These are phyloP conservation scores for Bacterosira constricta DNA, from an alignment of 108 stramenopile species.

Conservation along the genomic window DNA sequence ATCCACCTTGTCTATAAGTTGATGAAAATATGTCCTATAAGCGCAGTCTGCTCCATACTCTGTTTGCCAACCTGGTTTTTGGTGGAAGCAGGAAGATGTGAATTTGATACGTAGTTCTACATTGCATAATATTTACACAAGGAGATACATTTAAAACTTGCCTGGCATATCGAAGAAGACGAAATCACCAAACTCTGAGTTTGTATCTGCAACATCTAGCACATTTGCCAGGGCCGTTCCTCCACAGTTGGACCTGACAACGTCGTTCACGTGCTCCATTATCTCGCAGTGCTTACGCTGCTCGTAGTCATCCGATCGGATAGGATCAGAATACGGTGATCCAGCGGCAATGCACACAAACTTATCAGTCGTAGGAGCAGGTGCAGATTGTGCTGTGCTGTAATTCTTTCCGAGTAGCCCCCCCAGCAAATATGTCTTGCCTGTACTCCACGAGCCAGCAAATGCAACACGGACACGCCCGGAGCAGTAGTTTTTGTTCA, in stretches of 20 bases:
- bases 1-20: slow-evolving; percentile 48
- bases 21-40: slow-evolving; percentile 42
- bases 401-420: slow-evolving; percentile 45
- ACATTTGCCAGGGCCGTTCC: slow-evolving; percentile 38
- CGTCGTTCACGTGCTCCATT: slow-evolving; percentile 48
- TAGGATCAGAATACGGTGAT: slow-evolving; percentile 42
- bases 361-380: slow-evolving; percentile 47
- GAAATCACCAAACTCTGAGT: slow-evolving; percentile 45
- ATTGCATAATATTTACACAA: too few species aligned
- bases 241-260: slow-evolving; percentile 26
- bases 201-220: slow-evolving; percentile 44
- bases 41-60: slow-evolving; percentile 36
- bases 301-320: slow-evolving; percentile 47
- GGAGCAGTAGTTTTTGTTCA: slow-evolving; percentile 42
- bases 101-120: too few species aligned
- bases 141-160: too few species aligned
- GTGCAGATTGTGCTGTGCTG: slow-evolving; percentile 42
- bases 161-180: slow-evolving; percentile 52
- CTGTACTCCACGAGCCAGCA: slow-evolving; percentile 46
- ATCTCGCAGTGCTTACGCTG: slow-evolving; percentile 44
- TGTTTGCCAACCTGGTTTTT: slow-evolving; percentile 12
- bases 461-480: slow-evolving; percentile 45
- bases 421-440: slow-evolving; percentile 42
- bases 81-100: too few species aligned
- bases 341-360: slow-evolving; percentile 46